Conservation (phyloP, 352 stramenopile genomes). For the Phytophthora sp. region DNA sequence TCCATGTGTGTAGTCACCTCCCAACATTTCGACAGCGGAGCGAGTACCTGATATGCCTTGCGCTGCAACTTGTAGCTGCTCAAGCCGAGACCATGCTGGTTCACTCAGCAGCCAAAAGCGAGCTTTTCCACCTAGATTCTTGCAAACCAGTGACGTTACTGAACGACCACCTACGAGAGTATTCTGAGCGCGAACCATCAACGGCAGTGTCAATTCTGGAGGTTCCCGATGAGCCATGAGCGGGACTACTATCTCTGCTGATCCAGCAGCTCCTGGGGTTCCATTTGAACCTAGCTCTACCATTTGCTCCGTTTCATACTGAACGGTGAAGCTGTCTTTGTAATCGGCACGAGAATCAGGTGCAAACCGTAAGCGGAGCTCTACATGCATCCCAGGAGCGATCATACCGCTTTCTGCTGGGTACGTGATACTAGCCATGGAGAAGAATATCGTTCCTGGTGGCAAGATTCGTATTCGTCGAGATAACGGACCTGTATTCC, state of each 20-base stretch:
- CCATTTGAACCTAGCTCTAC: constrained; percentile 4
- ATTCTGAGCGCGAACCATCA: constrained; percentile 57
- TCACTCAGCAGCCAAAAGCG: constrained; percentile 82
- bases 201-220: constrained; percentile 71
- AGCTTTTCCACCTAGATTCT: constrained; percentile 62
- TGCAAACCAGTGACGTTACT: constrained; percentile 53
- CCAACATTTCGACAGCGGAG: constrained; percentile 21
- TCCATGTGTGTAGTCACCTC: constrained; percentile 5
- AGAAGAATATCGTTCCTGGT: constrained; percentile 70
- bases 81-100: constrained; percentile 38
- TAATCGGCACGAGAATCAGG: constrained; percentile 82
- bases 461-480: constrained; percentile 68
- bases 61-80: constrained; percentile 23
- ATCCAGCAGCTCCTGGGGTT: constrained; percentile 21
- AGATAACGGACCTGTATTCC: constrained; percentile 63
- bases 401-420: constrained; percentile 63
- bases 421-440: constrained; percentile 55
- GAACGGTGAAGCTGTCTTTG: constrained; percentile 60
- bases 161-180: constrained; percentile 68
- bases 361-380: constrained; percentile 63
- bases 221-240: constrained; percentile 54
- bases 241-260: constrained; percentile 43
- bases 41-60: constrained; percentile 7
- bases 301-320: constrained; percentile 50
- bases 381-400: constrained; percentile 73